Evolutionary conservation across 148 eudicot genomes (phyloP).

Genomic region (Chenopodium berlandieri): DNA sequence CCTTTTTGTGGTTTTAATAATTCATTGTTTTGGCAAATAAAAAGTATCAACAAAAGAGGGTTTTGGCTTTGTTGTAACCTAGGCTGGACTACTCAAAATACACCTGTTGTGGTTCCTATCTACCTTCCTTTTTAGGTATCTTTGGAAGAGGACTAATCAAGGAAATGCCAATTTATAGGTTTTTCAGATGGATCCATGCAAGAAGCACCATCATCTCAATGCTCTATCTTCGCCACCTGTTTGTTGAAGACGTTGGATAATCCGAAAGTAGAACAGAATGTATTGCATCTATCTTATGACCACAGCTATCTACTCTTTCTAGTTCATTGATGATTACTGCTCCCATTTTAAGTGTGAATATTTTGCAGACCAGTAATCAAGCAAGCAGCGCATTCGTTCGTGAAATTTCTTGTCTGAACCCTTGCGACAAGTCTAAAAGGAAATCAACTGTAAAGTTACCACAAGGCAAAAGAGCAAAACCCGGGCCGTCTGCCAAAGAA

Average conservation of each 20-base stretch:
- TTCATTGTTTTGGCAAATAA: not conserved
- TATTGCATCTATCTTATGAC: conserved; percentile 11
- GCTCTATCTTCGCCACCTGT: conserved; percentile 23
- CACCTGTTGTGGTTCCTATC: conserved; percentile 7
- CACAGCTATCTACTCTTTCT: conserved; percentile 13
- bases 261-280: conserved; percentile 22
- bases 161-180: conserved; percentile 34
- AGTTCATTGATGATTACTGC: conserved; percentile 3
- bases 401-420: conserved; percentile 26
- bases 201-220: conserved; percentile 26
- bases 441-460: conserved; percentile 13
- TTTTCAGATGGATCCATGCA: conserved; percentile 21
- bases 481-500: conserved; percentile 1
- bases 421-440: conserved; percentile 29
- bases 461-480: conserved; percentile 28
- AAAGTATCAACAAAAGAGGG: not conserved
- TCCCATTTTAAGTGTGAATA: conserved; percentile 13
- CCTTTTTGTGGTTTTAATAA: too few species aligned
- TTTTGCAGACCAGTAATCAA: conserved; percentile 23
- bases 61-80: not conserved
- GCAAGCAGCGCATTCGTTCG: conserved; percentile 26
- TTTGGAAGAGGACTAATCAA: conserved; percentile 7
- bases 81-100: not conserved
- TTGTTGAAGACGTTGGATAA: conserved; percentile 27
- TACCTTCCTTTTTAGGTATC: not conserved